Conservation (phyloP, 2,329 filamentous ascomycete genomes). For the Aspergillus fijiensis region DNA sequence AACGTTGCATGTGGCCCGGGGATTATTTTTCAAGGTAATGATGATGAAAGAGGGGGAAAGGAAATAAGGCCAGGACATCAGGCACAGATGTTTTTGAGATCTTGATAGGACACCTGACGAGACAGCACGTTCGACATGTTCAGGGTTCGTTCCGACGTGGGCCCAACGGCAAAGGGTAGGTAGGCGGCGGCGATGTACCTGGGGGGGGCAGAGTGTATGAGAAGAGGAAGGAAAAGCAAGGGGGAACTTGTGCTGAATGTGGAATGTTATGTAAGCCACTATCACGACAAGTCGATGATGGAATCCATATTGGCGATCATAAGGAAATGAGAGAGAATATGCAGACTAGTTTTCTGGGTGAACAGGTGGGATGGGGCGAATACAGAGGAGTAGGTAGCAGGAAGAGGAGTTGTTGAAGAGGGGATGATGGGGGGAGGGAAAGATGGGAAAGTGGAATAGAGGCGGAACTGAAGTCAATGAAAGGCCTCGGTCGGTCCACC, state of each 20-base stretch:
- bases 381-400: not conserved
- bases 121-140: slow-evolving; percentile 25
- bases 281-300: not conserved
- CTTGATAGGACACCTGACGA: slow-evolving; percentile 15
- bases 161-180: slow-evolving; percentile 14
- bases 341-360: not conserved
- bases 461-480: slow-evolving; percentile 5
- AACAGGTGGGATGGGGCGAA: not conserved
- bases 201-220: not conserved
- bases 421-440: not conserved
- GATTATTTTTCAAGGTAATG: not conserved
- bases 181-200: not conserved
- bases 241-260: slow-evolving; percentile 6
- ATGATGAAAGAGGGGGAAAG: slow-evolving; percentile 2
- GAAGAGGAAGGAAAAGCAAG: slow-evolving; percentile 7
- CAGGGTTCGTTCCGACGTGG: slow-evolving; percentile 17
- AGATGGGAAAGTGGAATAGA: not conserved
- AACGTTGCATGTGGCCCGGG: slow-evolving; percentile 3
- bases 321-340: not conserved
- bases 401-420: slow-evolving; percentile 1
- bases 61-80: slow-evolving; percentile 8
- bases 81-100: slow-evolving; percentile 13
- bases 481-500: slow-evolving; percentile 13
- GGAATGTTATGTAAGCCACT: slow-evolving; percentile 7
- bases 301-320: not conserved